These are phyloP conservation scores for Rhodotorula sphaerocarpa DNA, from an alignment of 768 basidiomycete genomes.

Conservation along the genomic window DNA sequence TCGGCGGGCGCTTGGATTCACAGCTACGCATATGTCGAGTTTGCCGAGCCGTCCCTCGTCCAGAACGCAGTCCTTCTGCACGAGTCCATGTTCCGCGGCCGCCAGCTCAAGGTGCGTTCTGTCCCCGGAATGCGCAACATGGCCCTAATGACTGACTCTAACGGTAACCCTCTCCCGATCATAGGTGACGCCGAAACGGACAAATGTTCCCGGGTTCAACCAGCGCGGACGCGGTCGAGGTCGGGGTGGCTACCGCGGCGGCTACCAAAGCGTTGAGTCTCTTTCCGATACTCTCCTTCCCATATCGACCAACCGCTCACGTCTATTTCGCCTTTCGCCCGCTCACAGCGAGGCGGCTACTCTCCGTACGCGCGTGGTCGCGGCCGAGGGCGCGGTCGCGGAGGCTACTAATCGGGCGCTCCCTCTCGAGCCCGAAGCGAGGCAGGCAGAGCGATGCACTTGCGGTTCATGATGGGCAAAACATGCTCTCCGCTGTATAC, in stretches of 20 bases:
- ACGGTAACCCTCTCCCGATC: background rate
- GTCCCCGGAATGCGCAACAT: conserved; percentile 5
- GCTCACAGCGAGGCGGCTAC: conserved; percentile 7
- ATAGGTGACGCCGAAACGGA: conserved; percentile 89
- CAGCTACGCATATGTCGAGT: conserved; percentile 98
- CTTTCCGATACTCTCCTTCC: background rate
- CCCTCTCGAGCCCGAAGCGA: no score
- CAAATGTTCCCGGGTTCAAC: conserved; percentile 88
- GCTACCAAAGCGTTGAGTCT: conserved; percentile 20
- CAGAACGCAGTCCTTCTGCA: conserved; percentile 86
- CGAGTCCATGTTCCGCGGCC: conserved; percentile 88
- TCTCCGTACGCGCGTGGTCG: conserved; percentile 28
- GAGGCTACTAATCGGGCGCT: background rate
- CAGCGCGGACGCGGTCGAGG: conserved; percentile 59
- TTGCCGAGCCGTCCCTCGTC: conserved; percentile 83
- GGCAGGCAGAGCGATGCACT: no score
- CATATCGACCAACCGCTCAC: background rate
- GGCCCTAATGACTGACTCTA: background rate
- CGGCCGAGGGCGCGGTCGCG: conserved; percentile 12
- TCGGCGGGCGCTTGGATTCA: background rate
- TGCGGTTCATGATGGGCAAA: no score
- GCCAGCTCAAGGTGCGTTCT: conserved; percentile 73
- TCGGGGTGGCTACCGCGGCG: conserved; percentile 35
- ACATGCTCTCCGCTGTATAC: no score
- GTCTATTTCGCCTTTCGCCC: no score